Conservation (phyloP, 1,284 basidiomycete species). For the Leccinum subrobustum region DNA sequence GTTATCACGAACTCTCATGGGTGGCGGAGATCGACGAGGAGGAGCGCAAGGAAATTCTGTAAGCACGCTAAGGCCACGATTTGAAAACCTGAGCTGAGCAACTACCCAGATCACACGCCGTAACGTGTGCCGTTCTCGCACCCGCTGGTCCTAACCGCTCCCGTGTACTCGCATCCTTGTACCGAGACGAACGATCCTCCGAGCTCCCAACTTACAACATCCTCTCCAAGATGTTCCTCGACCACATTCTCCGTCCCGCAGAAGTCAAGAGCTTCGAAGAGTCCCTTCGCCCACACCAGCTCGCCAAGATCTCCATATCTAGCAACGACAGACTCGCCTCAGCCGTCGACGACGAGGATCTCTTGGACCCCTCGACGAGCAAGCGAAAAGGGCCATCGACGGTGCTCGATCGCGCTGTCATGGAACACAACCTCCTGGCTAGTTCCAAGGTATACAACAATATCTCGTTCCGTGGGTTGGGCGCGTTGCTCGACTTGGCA, state of each 20-base stretch:
- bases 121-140: constrained; percentile 95
- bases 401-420: constrained; percentile 95
- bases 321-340: constrained; percentile 76
- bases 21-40: constrained; percentile 87
- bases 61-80: constrained; percentile 30
- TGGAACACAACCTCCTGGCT: constrained; percentile 97
- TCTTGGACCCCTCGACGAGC: constrained; percentile 55
- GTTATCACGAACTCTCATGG: constrained; percentile 94
- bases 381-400: constrained; percentile 86
- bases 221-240: constrained; percentile 95
- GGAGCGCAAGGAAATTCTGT: constrained; percentile 86
- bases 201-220: constrained; percentile 85
- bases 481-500: constrained; percentile 80
- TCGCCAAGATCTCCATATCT: constrained; percentile 84
- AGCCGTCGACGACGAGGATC: constrained; percentile 53
- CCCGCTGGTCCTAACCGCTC: constrained; percentile 96
- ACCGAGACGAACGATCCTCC: constrained; percentile 87
- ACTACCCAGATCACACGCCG: constrained; percentile 76
- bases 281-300: constrained; percentile 88
- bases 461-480: constrained; percentile 88
- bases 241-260: constrained; percentile 87
- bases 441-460: constrained; percentile 95
- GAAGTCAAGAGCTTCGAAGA: constrained; percentile 91
- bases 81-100: constrained; percentile 1
- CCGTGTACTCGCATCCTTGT: constrained; percentile 87